Conservation (phyloP, 2,329 filamentous ascomycete species). For the Metarhizium album region DNA sequence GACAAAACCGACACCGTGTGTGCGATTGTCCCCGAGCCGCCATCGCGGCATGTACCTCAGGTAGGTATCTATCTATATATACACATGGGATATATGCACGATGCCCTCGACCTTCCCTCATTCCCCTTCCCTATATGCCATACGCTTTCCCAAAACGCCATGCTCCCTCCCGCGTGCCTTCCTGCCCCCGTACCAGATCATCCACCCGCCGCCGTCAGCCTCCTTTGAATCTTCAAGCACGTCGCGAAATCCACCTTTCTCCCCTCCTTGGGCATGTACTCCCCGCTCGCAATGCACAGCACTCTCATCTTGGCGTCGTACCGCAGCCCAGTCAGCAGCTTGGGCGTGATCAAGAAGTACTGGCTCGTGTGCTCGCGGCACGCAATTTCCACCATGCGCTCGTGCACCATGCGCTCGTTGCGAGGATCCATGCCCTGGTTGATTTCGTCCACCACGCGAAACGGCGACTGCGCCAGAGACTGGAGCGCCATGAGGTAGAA, state of each 20-base stretch:
- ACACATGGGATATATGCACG: too few relatives aligned
- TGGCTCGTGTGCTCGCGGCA: slow-evolving; percentile 69
- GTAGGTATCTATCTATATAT: too few relatives aligned
- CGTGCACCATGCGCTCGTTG: slow-evolving; percentile 96
- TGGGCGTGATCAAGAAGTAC: slow-evolving; percentile 97
- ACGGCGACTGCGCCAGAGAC: slow-evolving; percentile 83
- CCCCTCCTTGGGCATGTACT: slow-evolving; percentile 51
- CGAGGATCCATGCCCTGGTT: slow-evolving; percentile 99
- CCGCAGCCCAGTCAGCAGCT: slow-evolving; percentile 72
- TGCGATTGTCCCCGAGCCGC: too few relatives aligned
- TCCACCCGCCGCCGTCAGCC: slow-evolving; percentile 22
- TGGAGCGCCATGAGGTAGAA: slow-evolving; percentile 99
- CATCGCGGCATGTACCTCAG: too few relatives aligned
- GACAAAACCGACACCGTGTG: too few relatives aligned
- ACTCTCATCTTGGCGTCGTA: slow-evolving; percentile 91
- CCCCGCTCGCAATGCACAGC: slow-evolving; percentile 85
- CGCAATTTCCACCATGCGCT: slow-evolving; percentile 95
- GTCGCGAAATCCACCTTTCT: slow-evolving; percentile 38
- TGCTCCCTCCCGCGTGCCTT: too few relatives aligned
- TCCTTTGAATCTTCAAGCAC: slow-evolving; percentile 33
- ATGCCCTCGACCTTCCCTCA: too few relatives aligned
- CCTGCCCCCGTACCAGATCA: too few relatives aligned
- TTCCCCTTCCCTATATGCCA: too few relatives aligned
- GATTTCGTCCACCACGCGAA: slow-evolving; percentile 98
- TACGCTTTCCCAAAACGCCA: too few relatives aligned